Conservation (phyloP, 805 yeast species). For the Ogataea minuta region DNA sequence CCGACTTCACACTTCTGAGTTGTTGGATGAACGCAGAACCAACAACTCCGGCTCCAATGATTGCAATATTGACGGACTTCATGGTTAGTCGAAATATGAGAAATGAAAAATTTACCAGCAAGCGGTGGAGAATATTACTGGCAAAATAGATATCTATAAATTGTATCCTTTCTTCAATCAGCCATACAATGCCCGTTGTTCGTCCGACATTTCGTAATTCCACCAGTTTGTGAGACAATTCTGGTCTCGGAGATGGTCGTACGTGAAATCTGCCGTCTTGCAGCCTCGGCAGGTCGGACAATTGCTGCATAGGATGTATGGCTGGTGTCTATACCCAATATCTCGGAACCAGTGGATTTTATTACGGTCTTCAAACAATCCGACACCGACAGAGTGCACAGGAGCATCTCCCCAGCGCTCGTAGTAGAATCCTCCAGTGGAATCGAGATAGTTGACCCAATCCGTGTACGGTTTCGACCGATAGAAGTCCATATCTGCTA, state of each 20-base stretch:
- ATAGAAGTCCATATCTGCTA: conserved; percentile 79
- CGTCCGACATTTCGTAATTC: conserved; percentile 37
- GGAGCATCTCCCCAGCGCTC: conserved; percentile 97
- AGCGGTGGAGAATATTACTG: background rate
- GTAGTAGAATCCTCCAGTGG: conserved; percentile 78
- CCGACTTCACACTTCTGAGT: conserved; percentile 58
- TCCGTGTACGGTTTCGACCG: conserved; percentile 62
- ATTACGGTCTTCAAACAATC: conserved; percentile 64
- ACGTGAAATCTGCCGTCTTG: conserved; percentile 53
- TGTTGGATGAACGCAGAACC: conserved; percentile 90
- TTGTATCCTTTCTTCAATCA: background rate
- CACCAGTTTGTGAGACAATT: conserved; percentile 79
- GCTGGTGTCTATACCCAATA: conserved; percentile 73
- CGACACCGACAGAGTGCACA: conserved; percentile 74
- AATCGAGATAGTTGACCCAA: conserved; percentile 64
- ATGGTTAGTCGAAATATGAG: background rate
- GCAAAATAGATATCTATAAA: background rate
- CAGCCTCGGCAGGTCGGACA: conserved; percentile 67
- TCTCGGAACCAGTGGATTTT: conserved; percentile 86
- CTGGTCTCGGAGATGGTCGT: conserved; percentile 55
- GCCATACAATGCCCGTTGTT: conserved; percentile 25
- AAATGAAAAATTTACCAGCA: background rate
- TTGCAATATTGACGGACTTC: conserved; percentile 59
- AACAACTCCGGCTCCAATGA: conserved; percentile 90
- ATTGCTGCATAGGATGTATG: conserved; percentile 52